phyloP scores from a whole-genome alignment of 331 rosid genomes.

The Telfairia occidentalis region DNA sequence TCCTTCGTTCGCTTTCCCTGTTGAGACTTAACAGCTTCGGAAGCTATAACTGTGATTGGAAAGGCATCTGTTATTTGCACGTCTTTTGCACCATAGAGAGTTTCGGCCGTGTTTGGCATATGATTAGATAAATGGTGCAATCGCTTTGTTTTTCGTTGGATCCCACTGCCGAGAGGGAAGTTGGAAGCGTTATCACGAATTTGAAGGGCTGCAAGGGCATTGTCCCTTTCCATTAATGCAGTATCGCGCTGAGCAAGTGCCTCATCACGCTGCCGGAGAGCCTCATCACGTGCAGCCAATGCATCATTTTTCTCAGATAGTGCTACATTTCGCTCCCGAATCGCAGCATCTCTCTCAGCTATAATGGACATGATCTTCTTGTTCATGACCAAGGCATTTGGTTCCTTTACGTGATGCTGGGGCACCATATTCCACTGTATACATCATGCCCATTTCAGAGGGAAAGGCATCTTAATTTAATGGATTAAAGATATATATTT shows the following conservation, averaged over 20 bases:
- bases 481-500: background rate
- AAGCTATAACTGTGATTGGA: conserved; percentile 33
- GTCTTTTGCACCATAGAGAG: conserved; percentile 28
- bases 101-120: conserved; percentile 20
- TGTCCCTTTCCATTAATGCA: conserved; percentile 44
- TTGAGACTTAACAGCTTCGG: conserved; percentile 31
- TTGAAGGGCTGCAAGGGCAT: conserved; percentile 33
- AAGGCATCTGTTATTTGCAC: conserved; percentile 35
- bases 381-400: conserved; percentile 46
- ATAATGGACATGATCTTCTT: conserved; percentile 50
- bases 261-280: conserved; percentile 35
- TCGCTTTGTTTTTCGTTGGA: conserved; percentile 32
- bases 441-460: conserved; percentile 1
- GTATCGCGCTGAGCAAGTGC: conserved; percentile 32
- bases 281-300: conserved; percentile 35
- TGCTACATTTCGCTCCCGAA: conserved; percentile 36
- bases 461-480: background rate
- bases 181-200: conserved; percentile 18
- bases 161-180: conserved; percentile 21
- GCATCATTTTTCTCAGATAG: conserved; percentile 41
- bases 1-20: conserved; percentile 32
- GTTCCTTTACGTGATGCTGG: conserved; percentile 41
- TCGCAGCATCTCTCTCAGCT: conserved; percentile 44
- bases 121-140: conserved; percentile 24
- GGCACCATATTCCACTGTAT: conserved; percentile 40